These are phyloP conservation scores for Amylostereum areolatum DNA, from an alignment of 1,284 basidiomycete species.

Conservation along the genomic window DNA sequence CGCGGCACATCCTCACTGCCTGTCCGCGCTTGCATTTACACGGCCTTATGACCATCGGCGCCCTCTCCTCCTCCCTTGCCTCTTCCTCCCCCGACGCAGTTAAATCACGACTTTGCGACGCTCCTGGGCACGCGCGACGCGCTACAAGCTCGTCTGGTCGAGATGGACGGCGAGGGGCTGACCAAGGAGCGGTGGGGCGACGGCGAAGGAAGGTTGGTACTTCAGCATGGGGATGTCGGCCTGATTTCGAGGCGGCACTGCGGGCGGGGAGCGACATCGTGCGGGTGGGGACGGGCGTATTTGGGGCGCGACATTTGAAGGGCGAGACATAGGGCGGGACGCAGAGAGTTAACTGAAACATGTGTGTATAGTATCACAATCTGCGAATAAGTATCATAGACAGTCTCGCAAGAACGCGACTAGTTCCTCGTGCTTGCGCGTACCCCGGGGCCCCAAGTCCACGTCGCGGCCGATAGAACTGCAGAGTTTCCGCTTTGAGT, in stretches of 20 bases:
- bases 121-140: constrained; percentile 60
- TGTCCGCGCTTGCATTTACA: constrained; percentile 76
- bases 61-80: constrained; percentile 67
- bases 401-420: no score
- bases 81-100: constrained; percentile 43
- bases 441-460: no score
- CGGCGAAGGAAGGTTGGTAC: constrained; percentile 51
- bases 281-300: constrained; percentile 89
- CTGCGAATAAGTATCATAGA: no score
- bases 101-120: constrained; percentile 79
- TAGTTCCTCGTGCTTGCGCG: no score
- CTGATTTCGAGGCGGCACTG: constrained; percentile 87
- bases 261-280: constrained; percentile 84
- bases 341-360: no score
- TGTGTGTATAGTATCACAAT: no score
- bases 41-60: constrained; percentile 97
- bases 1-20: constrained; percentile 59
- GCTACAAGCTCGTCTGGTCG: constrained; percentile 42
- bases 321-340: constrained; percentile 9
- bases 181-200: constrained; percentile 39
- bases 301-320: constrained; percentile 69
- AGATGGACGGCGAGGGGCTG: constrained; percentile 23
- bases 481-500: no score
- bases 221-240: constrained; percentile 99
- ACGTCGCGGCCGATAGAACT: no score